Evolutionary conservation across 441 rosid species (phyloP).

Genomic region (Gossypium laxum): DNA sequence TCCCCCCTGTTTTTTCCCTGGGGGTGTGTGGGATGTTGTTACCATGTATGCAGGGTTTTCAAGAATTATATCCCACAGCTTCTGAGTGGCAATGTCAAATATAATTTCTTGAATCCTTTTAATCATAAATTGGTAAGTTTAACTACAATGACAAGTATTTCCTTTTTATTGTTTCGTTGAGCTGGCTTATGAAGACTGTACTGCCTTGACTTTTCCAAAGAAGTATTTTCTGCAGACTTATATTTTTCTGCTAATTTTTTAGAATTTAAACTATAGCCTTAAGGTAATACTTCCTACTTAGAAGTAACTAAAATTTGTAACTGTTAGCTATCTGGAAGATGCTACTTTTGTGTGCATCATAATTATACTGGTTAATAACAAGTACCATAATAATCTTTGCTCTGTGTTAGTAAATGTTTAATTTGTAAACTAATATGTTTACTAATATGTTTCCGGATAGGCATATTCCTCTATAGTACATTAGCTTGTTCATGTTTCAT

Average conservation of each 20-base stretch:
- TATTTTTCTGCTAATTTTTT: neutral
- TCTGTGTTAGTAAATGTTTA: neutral
- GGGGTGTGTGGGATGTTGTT: constrained; percentile 7
- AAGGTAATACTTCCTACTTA: neutral
- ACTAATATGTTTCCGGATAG: neutral
- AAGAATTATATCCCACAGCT: constrained; percentile 55
- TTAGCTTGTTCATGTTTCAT: constrained; percentile 6
- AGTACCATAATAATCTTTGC: constrained; percentile 1
- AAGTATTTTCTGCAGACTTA: neutral
- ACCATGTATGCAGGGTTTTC: constrained; percentile 57
- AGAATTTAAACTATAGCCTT: neutral
- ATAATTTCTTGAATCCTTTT: constrained; percentile 39
- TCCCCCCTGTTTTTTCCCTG: neutral
- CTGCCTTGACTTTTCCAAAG: neutral
- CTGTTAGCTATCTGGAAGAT: neutral
- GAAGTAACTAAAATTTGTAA: neutral
- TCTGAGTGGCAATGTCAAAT: constrained; percentile 42
- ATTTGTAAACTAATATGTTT: neutral
- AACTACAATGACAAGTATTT: neutral
- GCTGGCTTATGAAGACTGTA: neutral
- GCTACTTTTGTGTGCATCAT: neutral
- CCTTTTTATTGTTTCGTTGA: neutral
- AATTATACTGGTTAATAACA: neutral
- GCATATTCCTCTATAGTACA: neutral
- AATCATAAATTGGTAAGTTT: constrained; percentile 59